A percentile compares a stretch with the other conserved stretches of the same genome.
These are phyloP conservation scores for Phytophthora melonis DNA, from an alignment of 352 stramenopile genomes.

Conservation along the genomic window DNA sequence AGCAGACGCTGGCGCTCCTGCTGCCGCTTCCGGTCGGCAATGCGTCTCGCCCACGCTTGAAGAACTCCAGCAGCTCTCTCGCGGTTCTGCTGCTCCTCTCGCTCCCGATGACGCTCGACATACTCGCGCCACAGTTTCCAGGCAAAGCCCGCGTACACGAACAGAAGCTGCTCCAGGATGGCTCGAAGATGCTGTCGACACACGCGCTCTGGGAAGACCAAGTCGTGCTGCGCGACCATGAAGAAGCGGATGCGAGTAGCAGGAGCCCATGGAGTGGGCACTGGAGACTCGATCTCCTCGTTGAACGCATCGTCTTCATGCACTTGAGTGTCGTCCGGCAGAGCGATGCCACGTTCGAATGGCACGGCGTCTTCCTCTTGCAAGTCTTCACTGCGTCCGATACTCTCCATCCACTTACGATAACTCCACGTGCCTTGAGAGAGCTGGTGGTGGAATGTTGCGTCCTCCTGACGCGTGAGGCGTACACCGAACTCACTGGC, in stretches of 20 bases:
- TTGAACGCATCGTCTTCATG: conserved; percentile 9
- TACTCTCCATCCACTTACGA: conserved; percentile 53
- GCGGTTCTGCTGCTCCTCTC: conserved; percentile 42
- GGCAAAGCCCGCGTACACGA: conserved; percentile 67
- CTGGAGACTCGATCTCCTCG: conserved; percentile 1
- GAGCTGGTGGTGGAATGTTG: conserved; percentile 48
- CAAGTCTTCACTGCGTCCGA: conserved; percentile 50
- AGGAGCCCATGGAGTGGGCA: conserved; percentile 50
- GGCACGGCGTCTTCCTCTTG: conserved; percentile 58
- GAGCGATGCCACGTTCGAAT: conserved; percentile 22
- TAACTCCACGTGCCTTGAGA: conserved; percentile 51
- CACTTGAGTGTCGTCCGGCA: background rate
- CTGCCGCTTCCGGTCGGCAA: conserved; percentile 22
- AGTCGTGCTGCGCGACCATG: conserved; percentile 50
- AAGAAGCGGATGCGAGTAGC: conserved; percentile 59
- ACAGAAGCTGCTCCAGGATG: conserved; percentile 71
- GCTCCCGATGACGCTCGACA: conserved; percentile 43
- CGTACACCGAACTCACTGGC: conserved; percentile 52
- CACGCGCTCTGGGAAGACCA: conserved; percentile 55
- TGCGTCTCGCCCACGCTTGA: conserved; percentile 54
- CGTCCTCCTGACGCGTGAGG: conserved; percentile 50
- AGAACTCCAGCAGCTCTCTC: conserved; percentile 38
- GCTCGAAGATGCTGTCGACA: conserved; percentile 46
- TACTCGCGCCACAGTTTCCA: conserved; percentile 66
- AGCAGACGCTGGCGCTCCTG: conserved; percentile 23